Conservation (phyloP, 192 early-diverging fungal genomes). For the Backusella mclennaniae region DNA sequence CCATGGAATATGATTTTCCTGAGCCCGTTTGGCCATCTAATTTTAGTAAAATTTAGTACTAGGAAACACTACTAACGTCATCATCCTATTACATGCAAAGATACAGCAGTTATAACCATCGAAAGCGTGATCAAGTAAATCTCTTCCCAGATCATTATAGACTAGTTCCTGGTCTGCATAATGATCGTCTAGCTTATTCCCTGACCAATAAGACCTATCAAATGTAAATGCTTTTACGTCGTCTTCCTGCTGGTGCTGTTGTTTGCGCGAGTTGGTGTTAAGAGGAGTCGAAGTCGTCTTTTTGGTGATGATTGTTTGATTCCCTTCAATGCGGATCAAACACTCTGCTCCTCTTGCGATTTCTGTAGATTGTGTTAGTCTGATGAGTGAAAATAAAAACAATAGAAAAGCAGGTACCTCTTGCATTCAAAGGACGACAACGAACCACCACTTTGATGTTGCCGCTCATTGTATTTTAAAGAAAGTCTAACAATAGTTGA, state of each 20-base stretch:
- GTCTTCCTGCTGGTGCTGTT: not conserved
- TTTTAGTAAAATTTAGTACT: not conserved
- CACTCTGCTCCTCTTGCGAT: conserved; percentile 55
- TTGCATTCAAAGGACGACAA: conserved; percentile 71
- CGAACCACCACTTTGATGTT: conserved; percentile 75
- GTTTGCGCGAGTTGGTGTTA: not conserved
- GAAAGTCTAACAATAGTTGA: not conserved
- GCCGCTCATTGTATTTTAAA: conserved; percentile 25
- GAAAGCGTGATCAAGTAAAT: conserved; percentile 83
- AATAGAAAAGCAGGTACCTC: conserved; percentile 44
- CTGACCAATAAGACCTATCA: conserved; percentile 89
- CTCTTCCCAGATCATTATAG: conserved; percentile 72
- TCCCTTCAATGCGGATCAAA: conserved; percentile 65
- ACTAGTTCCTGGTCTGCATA: conserved; percentile 74
- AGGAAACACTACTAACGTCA: not conserved
- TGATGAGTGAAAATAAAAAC: not conserved
- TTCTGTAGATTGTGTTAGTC: conserved; percentile 32
- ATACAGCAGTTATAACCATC: conserved; percentile 91
- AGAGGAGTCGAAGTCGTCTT: not conserved
- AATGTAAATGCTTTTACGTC: conserved; percentile 72
- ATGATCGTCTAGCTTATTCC: conserved; percentile 49
- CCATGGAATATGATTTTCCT: conserved; percentile 70
- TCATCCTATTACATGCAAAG: conserved; percentile 70
- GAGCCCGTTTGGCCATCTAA: conserved; percentile 77
- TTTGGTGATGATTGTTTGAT: conserved; percentile 61